phyloP scores from a whole-genome alignment of 208 protist genomes.

The Leishmania mexicana region DNA sequence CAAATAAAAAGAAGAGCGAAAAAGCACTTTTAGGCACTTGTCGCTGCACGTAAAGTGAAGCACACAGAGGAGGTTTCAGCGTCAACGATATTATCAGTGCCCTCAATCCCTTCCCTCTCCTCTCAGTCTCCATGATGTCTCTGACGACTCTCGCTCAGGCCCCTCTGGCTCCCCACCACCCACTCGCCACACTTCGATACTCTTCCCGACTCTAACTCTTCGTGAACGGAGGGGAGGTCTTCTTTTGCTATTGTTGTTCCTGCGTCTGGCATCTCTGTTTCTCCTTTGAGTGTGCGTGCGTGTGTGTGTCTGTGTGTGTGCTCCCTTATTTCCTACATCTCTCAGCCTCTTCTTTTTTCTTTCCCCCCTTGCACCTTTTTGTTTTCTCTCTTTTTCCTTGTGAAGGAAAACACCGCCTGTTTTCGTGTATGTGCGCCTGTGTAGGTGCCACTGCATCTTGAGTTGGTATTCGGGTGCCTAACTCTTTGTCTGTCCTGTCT shows the following conservation, averaged over 20 bases:
- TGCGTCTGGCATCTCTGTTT: background rate
- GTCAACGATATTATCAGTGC: background rate
- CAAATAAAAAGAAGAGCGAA: background rate
- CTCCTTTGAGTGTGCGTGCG: background rate
- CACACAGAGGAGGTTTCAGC: background rate
- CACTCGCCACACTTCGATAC: background rate
- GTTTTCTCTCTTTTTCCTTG: background rate
- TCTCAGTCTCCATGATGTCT: background rate
- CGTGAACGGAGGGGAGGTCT: too few species aligned
- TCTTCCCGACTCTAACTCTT: background rate
- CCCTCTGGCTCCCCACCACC: background rate
- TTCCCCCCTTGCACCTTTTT: background rate
- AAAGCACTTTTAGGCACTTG: background rate
- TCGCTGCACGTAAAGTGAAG: background rate
- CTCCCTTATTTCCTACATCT: background rate
- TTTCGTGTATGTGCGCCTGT: background rate
- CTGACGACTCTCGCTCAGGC: background rate
- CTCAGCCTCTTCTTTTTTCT: background rate
- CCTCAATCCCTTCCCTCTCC: background rate
- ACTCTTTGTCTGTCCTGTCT: background rate
- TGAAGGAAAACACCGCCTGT: background rate
- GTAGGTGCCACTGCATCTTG: background rate
- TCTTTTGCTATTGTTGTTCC: background rate
- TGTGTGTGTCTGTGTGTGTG: background rate
- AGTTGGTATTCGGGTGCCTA: background rate